Percentiles rank a stretch among this genome's conserved stretches.
Evolutionary conservation across 129 eudicot species (phyloP).

Genomic region (Logfia minima): DNA sequence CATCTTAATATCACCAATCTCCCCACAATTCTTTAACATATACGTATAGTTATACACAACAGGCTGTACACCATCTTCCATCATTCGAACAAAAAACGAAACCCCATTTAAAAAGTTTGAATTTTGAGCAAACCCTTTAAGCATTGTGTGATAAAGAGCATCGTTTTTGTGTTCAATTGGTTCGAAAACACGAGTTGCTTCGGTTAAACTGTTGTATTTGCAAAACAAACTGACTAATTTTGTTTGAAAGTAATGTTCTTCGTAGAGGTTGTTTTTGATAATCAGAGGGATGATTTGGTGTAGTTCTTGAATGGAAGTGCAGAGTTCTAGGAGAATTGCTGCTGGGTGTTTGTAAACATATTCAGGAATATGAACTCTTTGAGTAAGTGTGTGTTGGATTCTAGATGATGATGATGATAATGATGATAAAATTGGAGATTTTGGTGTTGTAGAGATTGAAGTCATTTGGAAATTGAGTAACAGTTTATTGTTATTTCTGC

Average conservation of each 20-base stretch:
- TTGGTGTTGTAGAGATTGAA: conserved; percentile 28
- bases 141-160: conserved; percentile 75
- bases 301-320: conserved; percentile 61
- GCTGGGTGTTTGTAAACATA: conserved; percentile 75
- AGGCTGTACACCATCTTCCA: conserved; percentile 51
- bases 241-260: conserved; percentile 68
- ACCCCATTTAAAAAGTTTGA: conserved; percentile 40
- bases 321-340: conserved; percentile 73
- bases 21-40: conserved; percentile 75
- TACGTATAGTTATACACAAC: conserved; percentile 71
- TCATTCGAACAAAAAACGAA: conserved; percentile 57
- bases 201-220: conserved; percentile 50
- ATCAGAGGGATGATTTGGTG: conserved; percentile 78
- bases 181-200: conserved; percentile 80
- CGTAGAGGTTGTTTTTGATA: conserved; percentile 60
- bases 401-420: conserved; percentile 21
- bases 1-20: conserved; percentile 39
- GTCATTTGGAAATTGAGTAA: background rate
- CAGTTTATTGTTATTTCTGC: conserved; percentile 4
- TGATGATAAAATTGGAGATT: conserved; percentile 16
- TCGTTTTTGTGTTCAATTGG: conserved; percentile 57
- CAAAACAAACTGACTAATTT: conserved; percentile 76
- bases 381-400: conserved; percentile 41
- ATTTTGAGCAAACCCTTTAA: conserved; percentile 67
- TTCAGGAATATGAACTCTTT: conserved; percentile 56